Evolutionary conservation across 129 eudicot species (phyloP), one percentile per base, ranked within the genome.

Genomic region (Apium graveolens): DNA sequence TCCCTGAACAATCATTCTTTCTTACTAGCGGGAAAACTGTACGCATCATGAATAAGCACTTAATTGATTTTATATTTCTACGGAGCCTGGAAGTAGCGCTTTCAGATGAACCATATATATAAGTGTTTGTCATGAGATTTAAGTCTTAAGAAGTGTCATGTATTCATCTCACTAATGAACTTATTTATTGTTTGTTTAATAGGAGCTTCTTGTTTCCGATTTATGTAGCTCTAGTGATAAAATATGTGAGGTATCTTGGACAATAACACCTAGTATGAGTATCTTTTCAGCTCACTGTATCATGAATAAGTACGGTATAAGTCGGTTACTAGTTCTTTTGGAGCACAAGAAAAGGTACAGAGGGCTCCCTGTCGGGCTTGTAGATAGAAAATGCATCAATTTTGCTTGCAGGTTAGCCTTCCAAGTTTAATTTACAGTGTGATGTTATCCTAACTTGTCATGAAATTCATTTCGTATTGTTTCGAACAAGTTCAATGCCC

Each of bases 401-500:
- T 79, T 91, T 44, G 95, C 98, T 83, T 89, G 93, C 97, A 89
- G 97, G 95, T 91, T 77, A 77, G 74, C 73, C n/a, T 41, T 21
- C 38, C 38, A 31, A 60, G 81, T 55, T n/a, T 35, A 26, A 51
- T 78, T 18, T 49, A 73, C 73, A 63, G 26, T 2, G 7, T n/a
- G 76, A 60, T 81, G 68, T 62, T 57, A 68, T 46, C 60, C 70
- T 29, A 29, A 26, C 62, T 53, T 17, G 37, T 42, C 39, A 38
- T 69, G 31, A 46, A 35, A 51, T 38, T 17, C 31, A 70, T 12
- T 26, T 26, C 27, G 5, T 45, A 57, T 27, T 21, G 29, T 18
- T 18, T 20, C 46, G n/a, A 5, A 51, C 18, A 48, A 68, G 53
- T 41, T 44, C 51, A 34, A 65, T 31, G 39, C 20, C 38, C 37